phyloP scores from a whole-genome alignment of 768 basidiomycete species.

The Hebeloma cylindrosporum region DNA sequence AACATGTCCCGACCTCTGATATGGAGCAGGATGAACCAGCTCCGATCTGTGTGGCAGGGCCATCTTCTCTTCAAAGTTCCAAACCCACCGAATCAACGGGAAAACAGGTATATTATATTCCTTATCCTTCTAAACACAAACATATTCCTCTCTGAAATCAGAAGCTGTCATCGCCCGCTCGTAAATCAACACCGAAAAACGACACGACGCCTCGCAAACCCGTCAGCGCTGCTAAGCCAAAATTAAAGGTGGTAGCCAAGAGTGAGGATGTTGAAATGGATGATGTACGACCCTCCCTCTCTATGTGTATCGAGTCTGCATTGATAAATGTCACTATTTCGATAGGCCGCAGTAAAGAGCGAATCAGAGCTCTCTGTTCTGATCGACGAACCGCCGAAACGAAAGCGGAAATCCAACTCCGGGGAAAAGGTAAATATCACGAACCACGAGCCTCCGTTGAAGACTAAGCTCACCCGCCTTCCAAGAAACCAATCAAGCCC shows the following conservation, averaged over 20 bases:
- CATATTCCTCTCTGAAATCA: too few species aligned
- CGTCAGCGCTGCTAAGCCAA: too few species aligned
- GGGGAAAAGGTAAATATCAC: conserved; percentile 26
- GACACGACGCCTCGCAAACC: too few species aligned
- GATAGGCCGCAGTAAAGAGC: conserved; percentile 33
- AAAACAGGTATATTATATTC: conserved; percentile 8
- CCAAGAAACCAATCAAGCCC: conserved; percentile 20
- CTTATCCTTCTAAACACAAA: neutral
- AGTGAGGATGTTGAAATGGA: conserved; percentile 9
- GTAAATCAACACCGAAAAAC: too few species aligned
- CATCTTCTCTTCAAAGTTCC: conserved; percentile 6
- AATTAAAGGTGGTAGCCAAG: neutral
- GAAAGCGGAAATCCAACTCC: conserved; percentile 37
- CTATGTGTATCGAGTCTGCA: neutral
- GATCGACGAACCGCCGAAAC: conserved; percentile 56
- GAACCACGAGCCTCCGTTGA: too few species aligned
- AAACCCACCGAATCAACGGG: neutral
- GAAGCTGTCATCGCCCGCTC: too few species aligned
- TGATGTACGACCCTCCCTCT: neutral
- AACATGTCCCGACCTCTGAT: conserved; percentile 40
- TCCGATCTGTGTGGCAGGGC: conserved; percentile 4
- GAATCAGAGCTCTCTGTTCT: conserved; percentile 64
- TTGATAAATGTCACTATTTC: neutral
- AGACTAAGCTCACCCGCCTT: too few species aligned
- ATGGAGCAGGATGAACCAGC: conserved; percentile 31